These are phyloP conservation scores for Ustilago xerochloae DNA, from an alignment of 1,284 basidiomycete genomes.

Conservation along the genomic window DNA sequence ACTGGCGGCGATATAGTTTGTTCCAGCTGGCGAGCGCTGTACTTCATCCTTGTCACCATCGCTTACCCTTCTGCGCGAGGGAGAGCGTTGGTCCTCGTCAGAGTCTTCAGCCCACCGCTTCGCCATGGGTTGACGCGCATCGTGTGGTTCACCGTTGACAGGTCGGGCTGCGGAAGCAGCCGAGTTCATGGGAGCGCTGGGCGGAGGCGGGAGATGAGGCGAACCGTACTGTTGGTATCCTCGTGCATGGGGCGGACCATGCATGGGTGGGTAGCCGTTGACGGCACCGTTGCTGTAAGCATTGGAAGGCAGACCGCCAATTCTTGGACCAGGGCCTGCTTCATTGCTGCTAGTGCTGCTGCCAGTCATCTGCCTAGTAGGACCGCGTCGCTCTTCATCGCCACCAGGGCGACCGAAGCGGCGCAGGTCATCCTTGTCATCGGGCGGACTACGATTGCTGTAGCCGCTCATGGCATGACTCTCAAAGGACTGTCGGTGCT, in stretches of 20 bases:
- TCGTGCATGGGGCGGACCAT: slow-evolving; percentile 1
- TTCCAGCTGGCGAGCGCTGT: slow-evolving; percentile 11
- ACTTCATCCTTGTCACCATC: slow-evolving; percentile 36
- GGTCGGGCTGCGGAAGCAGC: neutral
- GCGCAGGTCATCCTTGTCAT: slow-evolving; percentile 40
- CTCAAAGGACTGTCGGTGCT: slow-evolving; percentile 25
- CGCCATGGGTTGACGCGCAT: neutral
- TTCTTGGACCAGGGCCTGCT: slow-evolving; percentile 19
- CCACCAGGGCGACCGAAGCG: slow-evolving; percentile 36
- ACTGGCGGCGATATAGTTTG: slow-evolving; percentile 18
- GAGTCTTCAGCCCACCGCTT: slow-evolving; percentile 40
- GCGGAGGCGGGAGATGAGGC: slow-evolving; percentile 1
- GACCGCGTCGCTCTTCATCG: slow-evolving; percentile 26
- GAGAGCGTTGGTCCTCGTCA: slow-evolving; percentile 23
- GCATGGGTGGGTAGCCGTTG: neutral
- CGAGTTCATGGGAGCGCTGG: neutral
- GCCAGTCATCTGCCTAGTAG: slow-evolving; percentile 18
- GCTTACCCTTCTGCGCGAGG: slow-evolving; percentile 23
- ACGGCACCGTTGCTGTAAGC: slow-evolving; percentile 7
- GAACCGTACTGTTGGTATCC: slow-evolving; percentile 9
- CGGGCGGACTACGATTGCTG: slow-evolving; percentile 42
- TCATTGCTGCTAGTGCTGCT: slow-evolving; percentile 20
- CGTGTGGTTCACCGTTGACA: slow-evolving; percentile 1
- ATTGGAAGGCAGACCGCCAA: slow-evolving; percentile 33
- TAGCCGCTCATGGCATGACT: slow-evolving; percentile 18